Evolutionary conservation across 208 protist species (phyloP), one percentile per base, ranked within the genome.

Genomic region (Jaenimonas drosophilae): DNA sequence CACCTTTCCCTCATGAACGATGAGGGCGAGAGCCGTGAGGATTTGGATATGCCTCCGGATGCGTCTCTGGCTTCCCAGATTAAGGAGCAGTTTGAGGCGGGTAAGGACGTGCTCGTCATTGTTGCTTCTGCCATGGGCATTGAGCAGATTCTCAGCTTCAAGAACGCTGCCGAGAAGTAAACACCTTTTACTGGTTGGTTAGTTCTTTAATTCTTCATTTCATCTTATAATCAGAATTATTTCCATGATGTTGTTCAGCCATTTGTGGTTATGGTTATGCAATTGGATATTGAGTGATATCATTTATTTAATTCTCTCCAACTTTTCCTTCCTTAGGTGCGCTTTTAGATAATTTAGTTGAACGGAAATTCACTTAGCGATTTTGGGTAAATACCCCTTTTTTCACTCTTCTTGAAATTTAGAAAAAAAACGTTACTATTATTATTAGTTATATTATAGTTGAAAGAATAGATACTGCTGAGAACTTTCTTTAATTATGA

Each of bases 41-140:
- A 99, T 61, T 54, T 99, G 24, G 81, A 94, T 44, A 70, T 98
- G 54, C 95, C 95, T 49, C 77, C 74, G 28, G 93, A 98, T 59
- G 75, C 68, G 49, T 63, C 83, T 23, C 55, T 98, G 21, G 85
- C 86, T 42, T 44, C 81, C 3, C 62, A 96, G 38, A 92, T 98
- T 59, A 71, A 84, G 56, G 75, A 83, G 26, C 74, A 81, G 49
- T 97, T 97, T 59, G 91, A 94, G 7, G 74, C 79, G 20, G 94
- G 82, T 44, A 97, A 96, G 54, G 95, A 98, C 7, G 64, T 98
- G 39, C 47, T 97, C 46, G 88, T 98, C 29, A 63, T 83, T 36
- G 92, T 98, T 26, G 64, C 96, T 23, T 67, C 68, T 29, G 96
- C 97, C 52, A 95, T 98, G 88, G 95, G 91, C 58, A 88, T 83